Evolutionary conservation across 768 basidiomycete genomes (phyloP), one percentile per base, ranked within the genome.

Genomic region (Leccinum obscurum): DNA sequence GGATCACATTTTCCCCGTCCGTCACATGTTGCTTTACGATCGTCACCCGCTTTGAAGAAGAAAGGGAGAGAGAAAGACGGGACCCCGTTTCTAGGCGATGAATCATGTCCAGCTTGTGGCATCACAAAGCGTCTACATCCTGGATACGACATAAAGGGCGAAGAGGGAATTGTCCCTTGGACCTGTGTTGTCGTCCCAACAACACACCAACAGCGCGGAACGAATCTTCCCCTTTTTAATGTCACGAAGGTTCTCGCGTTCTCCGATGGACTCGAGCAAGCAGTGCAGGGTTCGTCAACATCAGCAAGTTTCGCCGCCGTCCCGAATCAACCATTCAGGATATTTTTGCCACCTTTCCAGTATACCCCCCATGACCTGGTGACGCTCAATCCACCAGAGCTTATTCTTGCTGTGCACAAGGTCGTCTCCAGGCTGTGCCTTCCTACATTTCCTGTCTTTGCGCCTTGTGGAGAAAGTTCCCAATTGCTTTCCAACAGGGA

Each of bases 1-100:
- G 67, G 76, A 64, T 73, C 74, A 15, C 70, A 70, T 34, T 80
- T 78, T 62, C 72, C 75, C 22, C 77, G 80, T 48, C 66, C 68
- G 5, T 62, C 60, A 41, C 57, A 63, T 54, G 49, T 61, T 56
- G 51, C 59, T 52, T n/a, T 53, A 14, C 63, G 53, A 10, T 17
- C 55, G 20, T 48, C 34, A 22, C 30, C 55, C 4, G 65, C 64
- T n/a, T 59, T 37, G 52, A 75, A 69, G 60, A 74, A 66, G 57
- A 74, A 60, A 50, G 64, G 54, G 22, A 71, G 46, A 34, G 68
- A 63, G n/a, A 68, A 68, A n/a, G 70, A 68, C 22, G 61, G 56
- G 26, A 60, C 69, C 7, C 67, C 63, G 8, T 50, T 26, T 54
- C 24, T 46, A 15, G 62, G 64, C 2, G 72, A 75, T n/a, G 70